Base-by-base conservation (phyloP, 2,329 filamentous ascomycete species). In the Arthrobotrys pseudoclavata region DNA sequence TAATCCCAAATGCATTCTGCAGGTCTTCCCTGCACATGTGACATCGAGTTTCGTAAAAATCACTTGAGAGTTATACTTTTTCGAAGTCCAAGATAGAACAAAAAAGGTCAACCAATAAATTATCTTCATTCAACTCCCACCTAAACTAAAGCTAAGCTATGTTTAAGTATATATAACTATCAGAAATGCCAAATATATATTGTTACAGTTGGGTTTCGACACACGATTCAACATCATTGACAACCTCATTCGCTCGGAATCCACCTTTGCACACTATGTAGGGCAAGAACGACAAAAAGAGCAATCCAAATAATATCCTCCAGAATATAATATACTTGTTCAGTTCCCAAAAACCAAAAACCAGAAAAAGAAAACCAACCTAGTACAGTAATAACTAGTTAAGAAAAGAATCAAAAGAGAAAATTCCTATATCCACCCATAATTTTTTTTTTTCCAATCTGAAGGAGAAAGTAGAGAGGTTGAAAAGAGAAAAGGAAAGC, bases 341-440 rank as follows among this genome's bases (percentile, higher is more conserved):
- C 64, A 63, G 68, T 67, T 61, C 37, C 67, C 69, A 67, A 50
- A 72, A 24, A 15, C 4, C 42, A 22, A 48, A 3, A 22, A 48
- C n/a, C 12, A 61, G 61, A 55, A 22, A 55, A 12, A 55, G 3
- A 6, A 20, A 34, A 29, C n/a, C 10, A 57, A 37, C 52, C 52
- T 37, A 57, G 15, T 57, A 37, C 31, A 10, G 24, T 24, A 31
- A 53, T 47, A 18, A 5, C 42, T 47, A 79, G 31, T 13, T 9
- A 47, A 77, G 48, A 42, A 34, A 50, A 67, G 42, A 67, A 34
- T 4, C 31, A 5, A 34, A 34, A 9, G 3, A 52, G n/a, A 52
- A 53, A 79, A 37, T 40, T 57, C 57, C 45, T 45, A 69, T 69
- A 69, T 69, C 64, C 48, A 69, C 50, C 45, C 47, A 53, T 31